phyloP scores from a whole-genome alignment of 805 yeast genomes.

The Candida maris region DNA sequence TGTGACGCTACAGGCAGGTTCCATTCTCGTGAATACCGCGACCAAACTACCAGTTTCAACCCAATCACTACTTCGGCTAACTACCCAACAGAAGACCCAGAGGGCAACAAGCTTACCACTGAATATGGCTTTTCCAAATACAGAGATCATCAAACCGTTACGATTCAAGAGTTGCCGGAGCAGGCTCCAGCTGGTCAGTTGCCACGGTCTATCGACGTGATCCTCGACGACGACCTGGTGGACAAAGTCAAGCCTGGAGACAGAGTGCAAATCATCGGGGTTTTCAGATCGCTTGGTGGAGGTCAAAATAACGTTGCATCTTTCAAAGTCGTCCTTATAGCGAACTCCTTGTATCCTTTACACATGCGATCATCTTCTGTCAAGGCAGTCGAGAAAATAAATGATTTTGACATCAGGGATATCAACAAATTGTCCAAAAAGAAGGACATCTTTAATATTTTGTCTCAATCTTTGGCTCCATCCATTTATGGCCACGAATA shows the following conservation, averaged over 20 bases:
- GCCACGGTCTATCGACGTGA: slow-evolving; percentile 87
- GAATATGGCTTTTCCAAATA: slow-evolving; percentile 93
- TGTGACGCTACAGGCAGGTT: slow-evolving; percentile 80
- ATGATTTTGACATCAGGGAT: slow-evolving; percentile 81
- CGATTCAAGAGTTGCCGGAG: slow-evolving; percentile 97
- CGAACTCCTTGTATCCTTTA: slow-evolving; percentile 83
- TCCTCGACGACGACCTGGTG: slow-evolving; percentile 93
- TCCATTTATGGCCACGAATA: slow-evolving; percentile 91
- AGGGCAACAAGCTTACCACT: slow-evolving; percentile 82
- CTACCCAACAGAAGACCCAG: slow-evolving; percentile 90
- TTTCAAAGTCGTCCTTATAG: slow-evolving; percentile 79
- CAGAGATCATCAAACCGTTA: slow-evolving; percentile 88
- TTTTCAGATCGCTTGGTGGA: slow-evolving; percentile 87
- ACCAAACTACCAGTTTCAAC: slow-evolving; percentile 86
- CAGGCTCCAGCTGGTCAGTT: slow-evolving; percentile 97
- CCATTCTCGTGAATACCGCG: slow-evolving; percentile 88
- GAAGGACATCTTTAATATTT: slow-evolving; percentile 66
- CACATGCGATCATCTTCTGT: slow-evolving; percentile 74
- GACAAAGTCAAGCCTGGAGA: slow-evolving; percentile 95
- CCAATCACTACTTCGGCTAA: slow-evolving; percentile 79
- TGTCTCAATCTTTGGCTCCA: slow-evolving; percentile 89
- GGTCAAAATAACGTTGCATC: slow-evolving; percentile 57
- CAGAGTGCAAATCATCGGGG: slow-evolving; percentile 90
- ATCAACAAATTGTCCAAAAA: slow-evolving; percentile 75
- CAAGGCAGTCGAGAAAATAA: slow-evolving; percentile 67